Base-by-base conservation (phyloP, 345 rosid species). In the Capsella bursapastoris region DNA sequence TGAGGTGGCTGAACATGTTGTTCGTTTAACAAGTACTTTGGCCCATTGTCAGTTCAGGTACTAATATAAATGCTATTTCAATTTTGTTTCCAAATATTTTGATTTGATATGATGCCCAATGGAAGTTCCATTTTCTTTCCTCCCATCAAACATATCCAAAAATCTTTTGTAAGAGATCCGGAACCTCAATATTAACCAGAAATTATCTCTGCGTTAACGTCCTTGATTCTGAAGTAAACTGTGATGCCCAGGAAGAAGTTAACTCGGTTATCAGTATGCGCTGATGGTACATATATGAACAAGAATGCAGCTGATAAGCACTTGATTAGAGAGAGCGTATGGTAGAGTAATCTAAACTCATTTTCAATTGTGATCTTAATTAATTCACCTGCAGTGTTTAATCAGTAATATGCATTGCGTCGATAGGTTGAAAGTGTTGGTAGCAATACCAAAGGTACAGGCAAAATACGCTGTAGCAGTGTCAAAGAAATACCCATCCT, bases 401-500 rank as follows among this genome's bases (percentile, higher is more conserved):
- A 7, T 49, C 47, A 31, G 57, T 58, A n/a, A n/a, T 62, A n/a
- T 72, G 22, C 47, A 13, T 52, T 7, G 8, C 12, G 9, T 61
- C 1, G 48, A 72, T 83, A 95, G 99, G 97, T 81, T 90, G 68
- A 95, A 90, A 82, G 96, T 90, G 11, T 84, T 92, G 81, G 87
- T 92, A 67, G 83, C 96, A 34, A 89, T 95, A 48, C 99, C 99
- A 51, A 95, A 95, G 86, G 97, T 94, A 61, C 98, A 91, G 78
- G 95, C 98, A 58, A 84, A 93, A 71, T 85, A 82, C 70, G 97
- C 96, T 4, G 35, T 90, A 70, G 92, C 98, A 32, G 86, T 91
- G 76, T 81, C 85, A 89, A 90, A 85, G 79, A 86, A 83, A 84
- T 91, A 94, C 71, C 97, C 97, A 15, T 84, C 97, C 34, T 86